phyloP scores from a whole-genome alignment of 2,329 filamentous ascomycete genomes.

The Microdochium bolleyi region DNA sequence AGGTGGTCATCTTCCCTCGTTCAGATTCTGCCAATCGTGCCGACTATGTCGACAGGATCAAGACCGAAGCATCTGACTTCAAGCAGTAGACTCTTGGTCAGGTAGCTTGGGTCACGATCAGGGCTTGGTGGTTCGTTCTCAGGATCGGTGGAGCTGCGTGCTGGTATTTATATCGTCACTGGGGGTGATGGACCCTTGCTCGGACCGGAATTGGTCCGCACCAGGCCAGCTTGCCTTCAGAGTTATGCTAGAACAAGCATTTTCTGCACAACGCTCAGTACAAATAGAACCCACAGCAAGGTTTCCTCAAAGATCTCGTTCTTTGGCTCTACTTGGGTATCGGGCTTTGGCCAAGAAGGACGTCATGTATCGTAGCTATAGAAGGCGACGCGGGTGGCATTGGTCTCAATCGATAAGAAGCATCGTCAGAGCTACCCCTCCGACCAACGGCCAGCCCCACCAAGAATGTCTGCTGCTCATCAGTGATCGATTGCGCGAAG shows the following conservation, averaged over 20 bases:
- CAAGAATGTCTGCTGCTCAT: not conserved
- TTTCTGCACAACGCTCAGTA: too few species aligned
- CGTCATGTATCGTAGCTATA: too few species aligned
- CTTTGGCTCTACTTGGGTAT: too few species aligned
- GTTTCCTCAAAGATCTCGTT: too few species aligned
- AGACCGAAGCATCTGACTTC: not conserved
- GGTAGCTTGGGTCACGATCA: not conserved
- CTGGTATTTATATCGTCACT: not conserved
- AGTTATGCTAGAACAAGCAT: not conserved
- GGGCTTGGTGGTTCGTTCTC: not conserved
- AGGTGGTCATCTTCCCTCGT: not conserved
- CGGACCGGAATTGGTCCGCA: not conserved
- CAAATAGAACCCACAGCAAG: too few species aligned
- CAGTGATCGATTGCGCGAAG: too few species aligned
- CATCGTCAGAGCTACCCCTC: not conserved
- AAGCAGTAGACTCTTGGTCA: not conserved
- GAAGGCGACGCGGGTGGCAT: too few species aligned
- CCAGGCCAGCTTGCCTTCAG: not conserved
- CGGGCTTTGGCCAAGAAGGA: too few species aligned
- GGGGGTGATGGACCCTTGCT: not conserved
- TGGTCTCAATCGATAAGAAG: not conserved
- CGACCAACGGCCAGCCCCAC: not conserved
- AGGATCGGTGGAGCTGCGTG: not conserved
- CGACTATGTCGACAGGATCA: not conserved
- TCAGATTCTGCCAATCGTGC: not conserved